Conservation (phyloP, 441 rosid genomes). For the Kokia cookei region DNA sequence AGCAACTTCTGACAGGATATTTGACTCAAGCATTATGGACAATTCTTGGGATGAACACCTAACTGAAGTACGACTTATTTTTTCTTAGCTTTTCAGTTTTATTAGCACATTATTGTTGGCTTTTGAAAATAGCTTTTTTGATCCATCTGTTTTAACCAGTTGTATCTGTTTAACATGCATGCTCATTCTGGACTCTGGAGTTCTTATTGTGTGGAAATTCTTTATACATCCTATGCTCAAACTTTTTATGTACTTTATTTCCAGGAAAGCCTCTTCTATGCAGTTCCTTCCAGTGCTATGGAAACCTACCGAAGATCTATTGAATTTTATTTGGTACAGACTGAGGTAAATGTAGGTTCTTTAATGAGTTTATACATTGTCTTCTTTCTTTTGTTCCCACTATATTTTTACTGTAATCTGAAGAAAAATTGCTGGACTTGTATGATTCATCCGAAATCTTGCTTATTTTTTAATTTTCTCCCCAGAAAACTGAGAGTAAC, state of each 20-base stretch:
- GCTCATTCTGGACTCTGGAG: background rate
- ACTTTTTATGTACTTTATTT: constrained; percentile 18
- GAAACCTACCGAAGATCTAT: constrained; percentile 73
- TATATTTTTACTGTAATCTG: background rate
- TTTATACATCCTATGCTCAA: background rate
- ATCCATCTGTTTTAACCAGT: background rate
- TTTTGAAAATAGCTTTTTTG: background rate
- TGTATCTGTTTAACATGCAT: background rate
- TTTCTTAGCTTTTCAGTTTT: background rate
- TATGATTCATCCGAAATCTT: background rate
- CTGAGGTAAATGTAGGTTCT: constrained; percentile 47
- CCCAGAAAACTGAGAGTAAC: constrained; percentile 67
- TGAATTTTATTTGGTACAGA: constrained; percentile 61
- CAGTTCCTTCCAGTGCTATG: constrained; percentile 85
- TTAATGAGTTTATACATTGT: constrained; percentile 5
- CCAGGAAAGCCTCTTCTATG: constrained; percentile 97
- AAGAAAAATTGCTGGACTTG: background rate
- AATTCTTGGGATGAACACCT: constrained; percentile 67
- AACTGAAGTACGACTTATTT: constrained; percentile 57
- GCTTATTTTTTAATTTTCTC: constrained; percentile 1
- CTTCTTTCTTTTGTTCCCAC: constrained; percentile 2
- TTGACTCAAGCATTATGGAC: constrained; percentile 49
- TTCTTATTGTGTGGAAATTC: background rate
- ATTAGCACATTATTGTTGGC: constrained; percentile 8
- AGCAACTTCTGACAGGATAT: constrained; percentile 50